phyloP scores from a whole-genome alignment of 257 asterid genomes.

The Coffea eugenioides region DNA sequence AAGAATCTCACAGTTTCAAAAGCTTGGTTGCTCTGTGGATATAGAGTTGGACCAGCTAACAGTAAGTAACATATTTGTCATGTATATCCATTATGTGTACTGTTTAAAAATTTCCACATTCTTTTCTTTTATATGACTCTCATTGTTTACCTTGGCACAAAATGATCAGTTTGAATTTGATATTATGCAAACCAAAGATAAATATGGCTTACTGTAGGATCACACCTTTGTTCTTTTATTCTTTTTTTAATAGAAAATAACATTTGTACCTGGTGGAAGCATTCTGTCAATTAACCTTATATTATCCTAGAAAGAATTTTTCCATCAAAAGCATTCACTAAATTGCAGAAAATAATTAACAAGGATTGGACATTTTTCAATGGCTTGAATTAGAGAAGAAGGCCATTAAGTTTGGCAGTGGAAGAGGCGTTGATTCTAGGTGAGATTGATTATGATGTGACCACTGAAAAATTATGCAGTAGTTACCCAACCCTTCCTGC shows the following conservation, averaged over 20 bases:
- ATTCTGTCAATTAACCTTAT: background rate
- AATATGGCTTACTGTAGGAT: background rate
- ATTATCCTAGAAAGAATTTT: background rate
- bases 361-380: background rate
- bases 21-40: constrained; percentile 39
- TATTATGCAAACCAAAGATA: too few relatives aligned
- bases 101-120: background rate
- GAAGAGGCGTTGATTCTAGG: background rate
- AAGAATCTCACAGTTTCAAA: constrained; percentile 50
- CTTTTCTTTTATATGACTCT: background rate
- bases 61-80: constrained; percentile 38
- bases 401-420: background rate
- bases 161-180: background rate
- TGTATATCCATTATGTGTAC: constrained; percentile 6
- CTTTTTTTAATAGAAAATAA: background rate
- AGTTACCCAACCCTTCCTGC: background rate
- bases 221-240: background rate
- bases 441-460: background rate
- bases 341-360: background rate
- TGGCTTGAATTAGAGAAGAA: background rate
- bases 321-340: background rate
- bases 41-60: constrained; percentile 73
- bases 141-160: background rate
- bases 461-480: background rate
- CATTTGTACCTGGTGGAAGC: background rate